Evolutionary conservation across 208 protist genomes (phyloP).

Genomic region (Leishmania martiniquensis): DNA sequence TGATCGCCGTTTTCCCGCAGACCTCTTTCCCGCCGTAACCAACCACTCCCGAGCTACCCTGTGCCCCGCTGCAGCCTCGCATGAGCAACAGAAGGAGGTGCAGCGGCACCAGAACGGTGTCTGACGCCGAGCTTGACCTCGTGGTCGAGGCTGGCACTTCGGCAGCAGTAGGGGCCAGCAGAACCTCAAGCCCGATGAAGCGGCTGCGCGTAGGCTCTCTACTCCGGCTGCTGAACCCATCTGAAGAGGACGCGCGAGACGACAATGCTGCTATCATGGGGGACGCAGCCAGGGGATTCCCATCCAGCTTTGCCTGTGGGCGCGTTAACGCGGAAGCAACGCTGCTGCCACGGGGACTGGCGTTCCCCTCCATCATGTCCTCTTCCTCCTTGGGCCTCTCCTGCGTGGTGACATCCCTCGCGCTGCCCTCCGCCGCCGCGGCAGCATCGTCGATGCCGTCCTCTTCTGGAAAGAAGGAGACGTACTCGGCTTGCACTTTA

Average conservation of each 20-base stretch:
- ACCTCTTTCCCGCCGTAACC: background rate
- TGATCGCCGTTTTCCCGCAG: no score
- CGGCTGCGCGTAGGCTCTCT: background rate
- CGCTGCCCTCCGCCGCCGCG: background rate
- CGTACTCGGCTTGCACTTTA: conserved; percentile 14
- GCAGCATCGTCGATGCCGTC: background rate
- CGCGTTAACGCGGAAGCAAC: background rate
- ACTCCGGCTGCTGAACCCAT: background rate
- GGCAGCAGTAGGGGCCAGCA: conserved; percentile 3
- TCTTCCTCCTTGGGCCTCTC: background rate
- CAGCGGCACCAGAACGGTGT: conserved; percentile 45
- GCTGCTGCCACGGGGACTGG: background rate
- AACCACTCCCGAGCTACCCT: conserved; percentile 7
- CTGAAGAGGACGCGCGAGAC: background rate
- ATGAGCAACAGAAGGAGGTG: conserved; percentile 70
- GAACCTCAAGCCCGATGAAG: conserved; percentile 5
- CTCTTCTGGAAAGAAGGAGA: conserved; percentile 15
- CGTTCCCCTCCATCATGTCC: background rate
- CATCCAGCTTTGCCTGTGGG: background rate
- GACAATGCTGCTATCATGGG: background rate
- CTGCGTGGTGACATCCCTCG: no score
- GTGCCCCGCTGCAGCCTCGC: conserved; percentile 38
- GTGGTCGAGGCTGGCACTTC: conserved; percentile 5
- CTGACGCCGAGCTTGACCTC: conserved; percentile 6
- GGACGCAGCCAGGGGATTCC: no score